phyloP scores from a whole-genome alignment of 257 asterid species.

The Cruciata laevipes region DNA sequence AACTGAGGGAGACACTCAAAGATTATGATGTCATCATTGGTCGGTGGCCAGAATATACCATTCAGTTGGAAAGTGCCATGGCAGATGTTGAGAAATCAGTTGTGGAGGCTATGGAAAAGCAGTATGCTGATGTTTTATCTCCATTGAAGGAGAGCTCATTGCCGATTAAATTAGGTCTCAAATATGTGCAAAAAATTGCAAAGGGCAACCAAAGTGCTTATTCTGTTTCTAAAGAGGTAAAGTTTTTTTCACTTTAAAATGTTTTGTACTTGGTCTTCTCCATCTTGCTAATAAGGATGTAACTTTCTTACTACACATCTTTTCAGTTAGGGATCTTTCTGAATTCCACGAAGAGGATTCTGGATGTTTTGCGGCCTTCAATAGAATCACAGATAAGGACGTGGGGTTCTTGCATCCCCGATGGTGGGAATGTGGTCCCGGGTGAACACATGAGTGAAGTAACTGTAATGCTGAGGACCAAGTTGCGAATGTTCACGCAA shows the following conservation, averaged over 20 bases:
- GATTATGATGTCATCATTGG: slow-evolving; percentile 76
- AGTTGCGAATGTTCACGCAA: slow-evolving; percentile 76
- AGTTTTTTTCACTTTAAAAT: slow-evolving; percentile 1
- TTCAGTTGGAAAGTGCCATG: slow-evolving; percentile 69
- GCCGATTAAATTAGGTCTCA: slow-evolving; percentile 79
- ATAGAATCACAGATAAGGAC: slow-evolving; percentile 61
- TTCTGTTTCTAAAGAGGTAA: slow-evolving; percentile 51
- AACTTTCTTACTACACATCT: not conserved
- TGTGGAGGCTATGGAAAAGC: slow-evolving; percentile 80
- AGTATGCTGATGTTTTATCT: slow-evolving; percentile 66
- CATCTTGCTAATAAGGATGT: not conserved
- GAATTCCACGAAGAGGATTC: slow-evolving; percentile 86
- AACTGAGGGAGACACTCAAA: slow-evolving; percentile 59
- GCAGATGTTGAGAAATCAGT: slow-evolving; percentile 88
- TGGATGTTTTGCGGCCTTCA: slow-evolving; percentile 61
- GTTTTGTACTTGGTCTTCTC: not conserved
- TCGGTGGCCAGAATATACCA: slow-evolving; percentile 92
- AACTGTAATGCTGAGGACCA: slow-evolving; percentile 77
- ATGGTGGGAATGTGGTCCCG: slow-evolving; percentile 42
- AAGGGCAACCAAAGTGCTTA: slow-evolving; percentile 54
- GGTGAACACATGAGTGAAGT: slow-evolving; percentile 90
- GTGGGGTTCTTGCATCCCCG: slow-evolving; percentile 86
- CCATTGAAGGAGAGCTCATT: slow-evolving; percentile 73
- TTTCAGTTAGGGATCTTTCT: slow-evolving; percentile 75
- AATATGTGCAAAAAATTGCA: slow-evolving; percentile 73